Evolutionary conservation across 1,139 yeast genomes (phyloP), one percentile per base, ranked within the genome.

Genomic region (Kazachstania sp.): DNA sequence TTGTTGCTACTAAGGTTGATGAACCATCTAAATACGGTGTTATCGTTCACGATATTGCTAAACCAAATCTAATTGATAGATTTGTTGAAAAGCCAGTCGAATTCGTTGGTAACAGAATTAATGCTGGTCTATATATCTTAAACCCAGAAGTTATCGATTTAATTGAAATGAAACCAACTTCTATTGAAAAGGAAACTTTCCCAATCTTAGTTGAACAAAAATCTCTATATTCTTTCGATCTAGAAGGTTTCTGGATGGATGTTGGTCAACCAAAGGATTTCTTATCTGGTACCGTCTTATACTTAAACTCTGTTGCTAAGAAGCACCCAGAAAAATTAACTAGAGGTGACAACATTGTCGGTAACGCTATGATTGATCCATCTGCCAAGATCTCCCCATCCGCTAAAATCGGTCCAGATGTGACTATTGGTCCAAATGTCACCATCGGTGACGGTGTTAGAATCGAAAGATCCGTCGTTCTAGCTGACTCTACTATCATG

Each of bases 181-280:
- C 97, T 47, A 92, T 94, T 64, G 99, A 94, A 78, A 90, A 90
- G 84, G 99, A 94, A 78, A 90, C 97, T 61, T 94, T 94, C 96
- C 99, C 99, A 64, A 74, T 77, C 64, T 80, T 94, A 64, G 97
- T 94, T 58, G 94, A 85, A 71, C 75, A 83, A 68, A 90, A 85
- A 66, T 79, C 86, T 55, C 78, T 94, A 64, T 95, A 83, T 78
- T 88, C 97, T 50, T 94, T 86, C 67, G 99, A 94, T 71, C 81
- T 94, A 67, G 97, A 92, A 75, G 98, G 98, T 57, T 94, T 82
- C 86, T 94, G 99, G 99, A 94, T 94, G 98, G 99, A 94, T 71
- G 97, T 94, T 61, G 99, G 99, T 71, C 99, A 94, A 77, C 99
- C 99, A 78, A 92, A 92, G 81, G 99, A 94, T 73, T 94, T 88